A percentile compares a stretch with the other conserved stretches of the same genome.
These are phyloP conservation scores for Leccinum incarnatum DNA, from an alignment of 768 basidiomycete genomes.

Conservation along the genomic window DNA sequence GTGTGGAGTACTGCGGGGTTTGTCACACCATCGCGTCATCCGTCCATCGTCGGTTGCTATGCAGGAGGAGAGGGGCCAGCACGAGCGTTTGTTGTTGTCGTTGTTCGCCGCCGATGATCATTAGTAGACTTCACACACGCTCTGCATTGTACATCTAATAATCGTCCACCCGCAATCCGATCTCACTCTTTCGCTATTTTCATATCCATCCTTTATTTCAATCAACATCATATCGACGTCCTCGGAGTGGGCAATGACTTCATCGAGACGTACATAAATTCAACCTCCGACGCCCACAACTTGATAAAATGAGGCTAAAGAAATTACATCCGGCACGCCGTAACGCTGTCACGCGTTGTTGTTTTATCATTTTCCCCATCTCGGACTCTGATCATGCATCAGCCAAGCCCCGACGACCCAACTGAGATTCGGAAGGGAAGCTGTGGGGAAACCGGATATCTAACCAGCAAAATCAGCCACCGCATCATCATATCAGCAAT, in stretches of 20 bases:
- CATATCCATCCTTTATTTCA: background rate
- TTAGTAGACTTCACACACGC: slow-evolving; percentile 22
- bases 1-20: slow-evolving; percentile 14
- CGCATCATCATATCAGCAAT: background rate
- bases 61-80: slow-evolving; percentile 22
- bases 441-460: slow-evolving; percentile 18
- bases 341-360: background rate
- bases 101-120: background rate
- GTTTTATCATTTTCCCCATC: slow-evolving; percentile 9
- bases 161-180: slow-evolving; percentile 3
- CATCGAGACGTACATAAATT: slow-evolving; percentile 11
- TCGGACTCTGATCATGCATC: slow-evolving; percentile 26
- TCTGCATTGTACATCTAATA: slow-evolving; percentile 28
- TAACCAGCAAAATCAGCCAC: background rate
- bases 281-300: slow-evolving; percentile 8
- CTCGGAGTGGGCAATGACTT: slow-evolving; percentile 28
- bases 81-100: background rate
- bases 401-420: background rate
- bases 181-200: slow-evolving; percentile 6
- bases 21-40: background rate
- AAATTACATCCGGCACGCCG: slow-evolving; percentile 2
- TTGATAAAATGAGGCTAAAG: background rate
- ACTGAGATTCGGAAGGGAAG: background rate
- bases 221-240: slow-evolving; percentile 1
- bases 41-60: slow-evolving; percentile 16